Conservation (phyloP, 2,329 filamentous ascomycete species). For the Colletotrichum cuscutae region DNA sequence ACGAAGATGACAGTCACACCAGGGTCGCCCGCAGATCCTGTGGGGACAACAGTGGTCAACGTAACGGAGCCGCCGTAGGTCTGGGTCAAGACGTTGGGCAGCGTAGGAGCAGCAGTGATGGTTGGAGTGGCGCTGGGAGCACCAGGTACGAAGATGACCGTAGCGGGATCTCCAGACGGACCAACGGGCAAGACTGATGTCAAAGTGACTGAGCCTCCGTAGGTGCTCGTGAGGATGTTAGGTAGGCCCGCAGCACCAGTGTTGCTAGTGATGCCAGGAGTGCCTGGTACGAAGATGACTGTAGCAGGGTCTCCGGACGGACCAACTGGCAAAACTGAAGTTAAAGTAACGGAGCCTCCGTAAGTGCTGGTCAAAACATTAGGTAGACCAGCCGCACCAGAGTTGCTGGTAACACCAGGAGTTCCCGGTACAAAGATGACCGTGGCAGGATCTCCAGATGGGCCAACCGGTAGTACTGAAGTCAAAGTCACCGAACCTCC, state of each 20-base stretch:
- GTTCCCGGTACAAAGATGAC: background rate
- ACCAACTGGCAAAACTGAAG: background rate
- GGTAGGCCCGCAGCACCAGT: background rate
- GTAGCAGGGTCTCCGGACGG: background rate
- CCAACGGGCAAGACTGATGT: background rate
- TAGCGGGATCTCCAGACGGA: background rate
- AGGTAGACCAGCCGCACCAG: background rate
- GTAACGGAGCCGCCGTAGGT: background rate
- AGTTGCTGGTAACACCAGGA: background rate
- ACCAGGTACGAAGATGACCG: too few species aligned
- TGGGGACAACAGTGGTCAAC: background rate
- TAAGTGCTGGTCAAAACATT: background rate
- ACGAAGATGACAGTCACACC: conserved; percentile 10
- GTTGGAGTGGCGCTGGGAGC: background rate
- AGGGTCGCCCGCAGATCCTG: background rate
- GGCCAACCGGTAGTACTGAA: background rate
- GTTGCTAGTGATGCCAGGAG: too few species aligned
- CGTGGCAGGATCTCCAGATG: background rate
- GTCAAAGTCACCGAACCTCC: background rate
- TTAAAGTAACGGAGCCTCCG: background rate
- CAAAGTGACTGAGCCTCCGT: conserved; percentile 2
- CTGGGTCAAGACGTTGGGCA: background rate
- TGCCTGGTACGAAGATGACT: too few species aligned
- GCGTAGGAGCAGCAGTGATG: background rate
- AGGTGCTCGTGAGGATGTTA: background rate